Conservation (phyloP, 495 filamentous ascomycete species). For the Penicillium tannophilum region DNA sequence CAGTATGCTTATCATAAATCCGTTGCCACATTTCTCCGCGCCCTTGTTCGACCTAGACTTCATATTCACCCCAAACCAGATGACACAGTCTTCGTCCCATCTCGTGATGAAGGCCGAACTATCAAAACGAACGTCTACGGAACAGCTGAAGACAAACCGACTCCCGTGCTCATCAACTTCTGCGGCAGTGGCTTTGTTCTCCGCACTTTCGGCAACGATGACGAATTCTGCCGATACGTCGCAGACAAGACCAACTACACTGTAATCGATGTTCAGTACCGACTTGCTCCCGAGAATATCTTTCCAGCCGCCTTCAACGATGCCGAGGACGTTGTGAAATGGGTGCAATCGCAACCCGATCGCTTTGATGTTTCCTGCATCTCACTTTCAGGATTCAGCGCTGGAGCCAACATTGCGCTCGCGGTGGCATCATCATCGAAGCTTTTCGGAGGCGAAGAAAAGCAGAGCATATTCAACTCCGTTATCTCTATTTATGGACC, state of each 20-base stretch:
- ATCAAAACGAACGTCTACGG: conserved; percentile 51
- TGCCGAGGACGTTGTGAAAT: conserved; percentile 50
- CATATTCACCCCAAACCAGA: conserved; percentile 34
- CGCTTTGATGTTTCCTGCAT: conserved; percentile 37
- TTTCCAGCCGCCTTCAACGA: conserved; percentile 79
- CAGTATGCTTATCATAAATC: conserved; percentile 20
- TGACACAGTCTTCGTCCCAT: conserved; percentile 36
- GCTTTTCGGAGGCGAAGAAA: conserved; percentile 22
- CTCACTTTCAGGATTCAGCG: conserved; percentile 49
- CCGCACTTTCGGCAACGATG: conserved; percentile 42
- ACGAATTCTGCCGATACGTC: conserved; percentile 42
- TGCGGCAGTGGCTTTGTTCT: conserved; percentile 46
- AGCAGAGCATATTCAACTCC: conserved; percentile 28
- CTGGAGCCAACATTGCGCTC: conserved; percentile 47
- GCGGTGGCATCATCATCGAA: conserved; percentile 34
- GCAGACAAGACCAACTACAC: conserved; percentile 39
- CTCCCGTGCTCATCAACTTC: conserved; percentile 48
- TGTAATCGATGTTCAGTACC: conserved; percentile 65
- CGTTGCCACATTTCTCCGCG: conserved; percentile 22
- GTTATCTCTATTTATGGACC: conserved; percentile 46
- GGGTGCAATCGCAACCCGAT: conserved; percentile 34
- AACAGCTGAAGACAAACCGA: conserved; percentile 23
- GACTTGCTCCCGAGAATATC: conserved; percentile 73
- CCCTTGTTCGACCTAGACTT: conserved; percentile 22
- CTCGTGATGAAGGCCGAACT: conserved; percentile 40